Evolutionary conservation across 768 basidiomycete genomes (phyloP).

Genomic region (Albatrellus ellisii): DNA sequence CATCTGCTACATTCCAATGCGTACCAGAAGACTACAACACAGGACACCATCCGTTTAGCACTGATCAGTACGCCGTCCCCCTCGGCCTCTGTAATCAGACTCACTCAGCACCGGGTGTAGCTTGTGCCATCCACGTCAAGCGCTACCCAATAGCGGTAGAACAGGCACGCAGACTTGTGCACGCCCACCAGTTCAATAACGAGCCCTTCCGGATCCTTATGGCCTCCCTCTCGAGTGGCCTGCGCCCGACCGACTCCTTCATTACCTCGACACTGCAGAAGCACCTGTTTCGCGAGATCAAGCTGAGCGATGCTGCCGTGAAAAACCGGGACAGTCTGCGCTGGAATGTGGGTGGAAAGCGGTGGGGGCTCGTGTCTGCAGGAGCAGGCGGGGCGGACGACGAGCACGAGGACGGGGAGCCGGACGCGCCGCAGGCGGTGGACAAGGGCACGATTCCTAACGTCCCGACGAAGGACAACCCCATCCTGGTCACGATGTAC

Average conservation of each 20-base stretch:
- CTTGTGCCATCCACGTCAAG: slow-evolving; percentile 53
- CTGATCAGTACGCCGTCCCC: slow-evolving; percentile 46
- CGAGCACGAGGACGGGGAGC: slow-evolving; percentile 28
- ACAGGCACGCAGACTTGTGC: slow-evolving; percentile 65
- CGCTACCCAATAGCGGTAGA: slow-evolving; percentile 51
- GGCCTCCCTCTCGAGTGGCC: slow-evolving; percentile 59
- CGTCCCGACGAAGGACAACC: slow-evolving; percentile 59
- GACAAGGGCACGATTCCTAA: slow-evolving; percentile 20
- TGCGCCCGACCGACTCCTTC: slow-evolving; percentile 58
- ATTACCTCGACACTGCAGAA: slow-evolving; percentile 73
- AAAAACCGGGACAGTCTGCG: slow-evolving; percentile 45
- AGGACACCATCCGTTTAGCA: slow-evolving; percentile 64
- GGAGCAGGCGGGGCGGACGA: slow-evolving; percentile 25
- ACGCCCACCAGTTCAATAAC: slow-evolving; percentile 72
- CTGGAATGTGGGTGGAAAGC: slow-evolving; percentile 48
- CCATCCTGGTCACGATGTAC: slow-evolving; percentile 59
- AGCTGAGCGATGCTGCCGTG: slow-evolving; percentile 50
- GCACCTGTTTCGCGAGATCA: slow-evolving; percentile 70
- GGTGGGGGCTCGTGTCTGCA: slow-evolving; percentile 34
- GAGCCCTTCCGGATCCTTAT: slow-evolving; percentile 72
- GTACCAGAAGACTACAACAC: slow-evolving; percentile 45
- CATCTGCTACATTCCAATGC: slow-evolving; percentile 68
- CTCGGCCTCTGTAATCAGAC: not conserved
- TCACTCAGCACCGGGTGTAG: slow-evolving; percentile 25
- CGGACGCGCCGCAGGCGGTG: slow-evolving; percentile 22